Evolutionary conservation across 192 early-diverging fungal species (phyloP), one percentile per base, ranked within the genome.

Genomic region (Gryganskiella cystojenkinii): DNA sequence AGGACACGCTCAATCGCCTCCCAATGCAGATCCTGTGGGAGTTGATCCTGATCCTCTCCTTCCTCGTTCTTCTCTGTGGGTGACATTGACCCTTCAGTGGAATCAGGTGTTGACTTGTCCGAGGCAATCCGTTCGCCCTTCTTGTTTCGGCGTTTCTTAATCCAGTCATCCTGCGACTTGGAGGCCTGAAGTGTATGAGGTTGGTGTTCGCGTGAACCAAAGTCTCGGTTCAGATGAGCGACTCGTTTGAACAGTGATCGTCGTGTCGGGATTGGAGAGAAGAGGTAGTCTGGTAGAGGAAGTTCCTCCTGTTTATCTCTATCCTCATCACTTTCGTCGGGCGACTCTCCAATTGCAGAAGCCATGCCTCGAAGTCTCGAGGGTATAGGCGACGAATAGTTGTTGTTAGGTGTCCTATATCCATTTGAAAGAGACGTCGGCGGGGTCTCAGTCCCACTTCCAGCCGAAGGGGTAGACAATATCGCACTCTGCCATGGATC

Each of bases 1-100:
- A 95, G 66, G 17, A 95, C 86, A 3, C 94, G 79, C 69, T 91
- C 90, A 60, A 95, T 88, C 0, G 87, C 91, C 62, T 94, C 92
- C 85, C 88, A 94, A 66, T 95, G 93, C 63, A 89, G 78, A 79
- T 93, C 91, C 50, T 81, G 82, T 13, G 70, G 71, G 49, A 71
- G 28, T 2, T 78, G 76, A 17, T 79, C 73, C 9, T 65, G 19
- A n/a, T 64, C 56, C 10, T 20, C 17, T 9, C 47, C 51, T 9
- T 22, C 22, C 2, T 37, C 43, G 27, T 27, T 17, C 40, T n/a
- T 45, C 53, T 22, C 22, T 61, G 56, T 47, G 62, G 30, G 20
- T 46, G 22, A n/a, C 42, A 6, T 11, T 45, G 58, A 17, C 4
- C 22, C 35, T 8, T 27, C 3, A 15, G 52, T 15, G 20, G 31